Percentiles rank a stretch among this genome's conserved stretches.
Conservation (phyloP, 2,329 filamentous ascomycete species). For the Periconia macrospinosa region DNA sequence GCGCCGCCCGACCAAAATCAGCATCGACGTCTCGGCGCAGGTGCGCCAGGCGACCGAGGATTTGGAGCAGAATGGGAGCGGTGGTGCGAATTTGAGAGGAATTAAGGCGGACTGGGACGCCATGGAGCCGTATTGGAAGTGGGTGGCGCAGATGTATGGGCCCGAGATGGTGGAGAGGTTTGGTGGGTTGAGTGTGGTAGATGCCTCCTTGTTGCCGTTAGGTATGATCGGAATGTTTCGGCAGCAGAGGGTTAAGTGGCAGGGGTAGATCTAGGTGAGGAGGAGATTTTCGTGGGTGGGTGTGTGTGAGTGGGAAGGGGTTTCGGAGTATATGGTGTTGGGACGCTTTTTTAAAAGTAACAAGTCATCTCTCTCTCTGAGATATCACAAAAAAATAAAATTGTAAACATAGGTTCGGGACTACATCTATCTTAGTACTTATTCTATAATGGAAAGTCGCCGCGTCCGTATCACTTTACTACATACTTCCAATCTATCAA, state of each 20-base stretch:
- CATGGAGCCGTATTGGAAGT: conserved; percentile 43
- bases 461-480: no score
- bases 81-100: conserved; percentile 22
- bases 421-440: no score
- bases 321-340: no score
- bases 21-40: conserved; percentile 20
- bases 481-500: no score
- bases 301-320: no score
- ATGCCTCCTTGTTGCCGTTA: conserved; percentile 37
- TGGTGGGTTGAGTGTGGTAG: conserved; percentile 38
- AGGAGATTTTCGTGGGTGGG: no score
- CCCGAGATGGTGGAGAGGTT: conserved; percentile 38
- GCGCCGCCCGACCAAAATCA: conserved; percentile 19
- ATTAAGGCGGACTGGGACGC: conserved; percentile 22
- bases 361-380: no score
- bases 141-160: conserved; percentile 41
- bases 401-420: no score
- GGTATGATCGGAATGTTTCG: conserved; percentile 41
- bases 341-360: no score
- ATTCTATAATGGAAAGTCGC: no score
- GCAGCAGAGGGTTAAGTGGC: conserved; percentile 37
- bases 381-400: no score
- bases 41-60: conserved; percentile 24
- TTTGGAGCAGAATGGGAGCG: conserved; percentile 14
- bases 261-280: conserved; percentile 17